Conservation (phyloP, 2,329 filamentous ascomycete genomes). For the Myriosclerotinia duriaeana region DNA sequence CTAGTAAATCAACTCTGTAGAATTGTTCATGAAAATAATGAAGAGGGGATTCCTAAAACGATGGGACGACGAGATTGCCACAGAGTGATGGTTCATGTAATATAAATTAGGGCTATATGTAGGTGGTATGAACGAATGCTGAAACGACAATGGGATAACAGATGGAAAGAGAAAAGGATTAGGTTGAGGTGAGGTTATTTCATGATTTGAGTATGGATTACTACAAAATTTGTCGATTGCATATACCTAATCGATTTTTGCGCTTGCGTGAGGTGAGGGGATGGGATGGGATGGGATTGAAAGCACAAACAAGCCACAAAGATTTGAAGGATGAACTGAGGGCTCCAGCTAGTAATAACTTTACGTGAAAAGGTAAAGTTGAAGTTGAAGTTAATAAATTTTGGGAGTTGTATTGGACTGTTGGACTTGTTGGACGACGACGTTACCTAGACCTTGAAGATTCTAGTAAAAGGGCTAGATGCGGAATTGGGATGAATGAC, state of each 20-base stretch:
- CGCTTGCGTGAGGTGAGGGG: too few species aligned
- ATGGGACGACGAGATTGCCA: neutral
- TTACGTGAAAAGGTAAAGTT: too few species aligned
- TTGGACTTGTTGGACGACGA: too few species aligned
- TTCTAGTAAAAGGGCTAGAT: too few species aligned
- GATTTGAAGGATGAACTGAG: too few species aligned
- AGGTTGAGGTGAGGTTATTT: constrained; percentile 2
- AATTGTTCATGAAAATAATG: neutral
- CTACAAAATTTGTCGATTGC: neutral
- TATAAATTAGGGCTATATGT: neutral
- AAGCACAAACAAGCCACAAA: too few species aligned
- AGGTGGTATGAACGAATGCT: constrained; percentile 3
- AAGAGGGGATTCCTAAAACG: constrained; percentile 16
- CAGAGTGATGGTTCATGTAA: neutral
- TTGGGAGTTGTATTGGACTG: too few species aligned
- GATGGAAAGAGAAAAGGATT: neutral
- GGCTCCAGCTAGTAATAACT: too few species aligned
- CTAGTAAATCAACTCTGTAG: constrained; percentile 4
- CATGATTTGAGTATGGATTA: neutral
- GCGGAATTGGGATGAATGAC: too few species aligned
- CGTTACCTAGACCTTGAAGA: too few species aligned
- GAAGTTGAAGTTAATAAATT: too few species aligned
- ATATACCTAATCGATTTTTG: constrained; percentile 5
- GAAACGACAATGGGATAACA: neutral
- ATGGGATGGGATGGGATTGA: too few species aligned